Evolutionary conservation across 2,329 filamentous ascomycete species (phyloP), one percentile per base, ranked within the genome.

Genomic region (Diaporthe batatas): DNA sequence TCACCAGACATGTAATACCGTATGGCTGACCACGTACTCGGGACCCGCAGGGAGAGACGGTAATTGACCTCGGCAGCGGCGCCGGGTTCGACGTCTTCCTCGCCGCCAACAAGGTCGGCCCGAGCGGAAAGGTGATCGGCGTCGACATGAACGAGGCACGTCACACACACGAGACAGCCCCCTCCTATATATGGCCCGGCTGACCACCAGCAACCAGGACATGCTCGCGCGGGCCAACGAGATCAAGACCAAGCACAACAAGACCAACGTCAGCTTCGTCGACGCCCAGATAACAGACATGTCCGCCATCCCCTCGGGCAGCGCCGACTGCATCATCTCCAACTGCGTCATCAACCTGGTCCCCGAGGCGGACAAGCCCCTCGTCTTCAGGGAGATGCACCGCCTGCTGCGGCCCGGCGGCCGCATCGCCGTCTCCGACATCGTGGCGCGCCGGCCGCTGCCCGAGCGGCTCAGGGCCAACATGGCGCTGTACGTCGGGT

Each of bases 331-430:
- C 76, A 85, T 92, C 72, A 90, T 91, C 75, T 89, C 86, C 75
- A 92, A 92, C 80, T 92, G 90, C 73, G 89, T 91, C 34, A 81
- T 91, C 73, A 91, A 91, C 75, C 86, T 91, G 0, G 86, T 91
- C 0, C 88, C 88, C 0, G 78, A 80, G 11, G 72, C 74, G 0
- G 87, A 91, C 12, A 91, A 91, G 77, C 83, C 81, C 7, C 73
- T 81, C 0, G 89, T 86, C 0, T 92, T 92, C 74, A 76, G 80
- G 0, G 90, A 92, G 78, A 90, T 91, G 76, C 83, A 83, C 72
- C 85, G 90, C 1, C 75, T 92, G 0, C 82, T 92, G 1, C 89
- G 87, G 75, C 84, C 86, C 0, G 86, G 88, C 4, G 90, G 90
- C 0, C 81, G 90, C 8, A 80, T 92, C 12, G 90, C 89, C 0